Evolutionary conservation across 2,329 filamentous ascomycete genomes (phyloP).

Genomic region (Ampelomyces quisqualis): DNA sequence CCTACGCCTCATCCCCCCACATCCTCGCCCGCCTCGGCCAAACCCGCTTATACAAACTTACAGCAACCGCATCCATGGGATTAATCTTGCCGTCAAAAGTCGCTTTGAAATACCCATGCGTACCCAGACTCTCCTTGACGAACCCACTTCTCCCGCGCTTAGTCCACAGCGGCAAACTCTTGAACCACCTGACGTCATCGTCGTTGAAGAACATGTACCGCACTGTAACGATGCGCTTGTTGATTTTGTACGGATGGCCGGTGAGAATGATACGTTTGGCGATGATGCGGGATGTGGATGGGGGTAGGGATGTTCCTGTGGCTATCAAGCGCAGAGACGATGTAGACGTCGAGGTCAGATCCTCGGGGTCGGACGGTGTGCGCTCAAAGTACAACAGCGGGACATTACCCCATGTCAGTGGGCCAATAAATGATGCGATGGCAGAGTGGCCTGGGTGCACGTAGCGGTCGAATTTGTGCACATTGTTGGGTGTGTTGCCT

Average conservation of each 20-base stretch:
- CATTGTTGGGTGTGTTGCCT: slow-evolving; percentile 92
- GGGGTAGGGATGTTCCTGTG: slow-evolving; percentile 82
- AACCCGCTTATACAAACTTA: slow-evolving; percentile 63
- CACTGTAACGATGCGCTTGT: slow-evolving; percentile 95
- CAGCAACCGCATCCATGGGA: slow-evolving; percentile 88
- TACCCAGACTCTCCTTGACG: slow-evolving; percentile 91
- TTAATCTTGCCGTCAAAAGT: slow-evolving; percentile 96
- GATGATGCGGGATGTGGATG: slow-evolving; percentile 72
- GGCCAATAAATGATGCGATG: slow-evolving; percentile 85
- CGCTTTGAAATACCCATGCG: slow-evolving; percentile 99
- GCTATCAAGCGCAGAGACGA: slow-evolving; percentile 69
- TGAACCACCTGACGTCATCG: slow-evolving; percentile 96
- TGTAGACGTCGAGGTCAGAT: slow-evolving; percentile 7
- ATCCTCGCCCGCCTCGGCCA: slow-evolving; percentile 65
- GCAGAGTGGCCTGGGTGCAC: slow-evolving; percentile 87
- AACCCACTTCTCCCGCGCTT: slow-evolving; percentile 83
- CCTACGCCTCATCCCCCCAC: slow-evolving; percentile 35
- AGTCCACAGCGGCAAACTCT: slow-evolving; percentile 93
- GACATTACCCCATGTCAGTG: slow-evolving; percentile 89
- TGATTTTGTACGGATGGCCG: slow-evolving; percentile 96
- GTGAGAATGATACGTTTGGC: slow-evolving; percentile 93
- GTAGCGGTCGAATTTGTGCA: slow-evolving; percentile 94
- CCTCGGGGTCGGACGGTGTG: slow-evolving; percentile 38
- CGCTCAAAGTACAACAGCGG: slow-evolving; percentile 85
- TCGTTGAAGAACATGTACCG: slow-evolving; percentile 99